Evolutionary conservation across 2,329 filamentous ascomycete genomes (phyloP).

Genomic region (Samsoniella hepiali): DNA sequence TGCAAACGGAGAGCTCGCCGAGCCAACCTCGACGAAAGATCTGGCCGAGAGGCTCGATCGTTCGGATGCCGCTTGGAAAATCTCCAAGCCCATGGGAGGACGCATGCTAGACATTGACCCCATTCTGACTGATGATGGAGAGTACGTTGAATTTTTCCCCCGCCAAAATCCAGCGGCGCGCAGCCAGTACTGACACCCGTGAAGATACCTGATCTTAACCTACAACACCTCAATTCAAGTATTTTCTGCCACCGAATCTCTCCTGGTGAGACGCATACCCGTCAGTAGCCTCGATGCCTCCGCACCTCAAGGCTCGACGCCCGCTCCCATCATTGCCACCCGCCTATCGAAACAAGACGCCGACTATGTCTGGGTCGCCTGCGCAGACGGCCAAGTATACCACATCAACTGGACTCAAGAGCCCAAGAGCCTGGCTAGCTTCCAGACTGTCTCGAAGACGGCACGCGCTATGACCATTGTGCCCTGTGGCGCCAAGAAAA

Average conservation of each 20-base stretch:
- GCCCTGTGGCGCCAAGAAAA: conserved; percentile 31
- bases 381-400: conserved; percentile 55
- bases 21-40: conserved; percentile 24
- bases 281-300: conserved; percentile 36
- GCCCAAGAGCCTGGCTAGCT: conserved; percentile 39
- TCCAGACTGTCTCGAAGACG: conserved; percentile 41
- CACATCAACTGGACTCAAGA: conserved; percentile 56
- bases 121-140: conserved; percentile 58
- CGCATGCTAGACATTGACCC: conserved; percentile 64
- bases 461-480: conserved; percentile 46
- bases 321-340: conserved; percentile 41
- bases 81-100: conserved; percentile 63
- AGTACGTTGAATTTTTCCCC: conserved; percentile 40
- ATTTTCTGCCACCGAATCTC: conserved; percentile 77
- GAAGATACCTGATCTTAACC: conserved; percentile 69
- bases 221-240: conserved; percentile 74
- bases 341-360: conserved; percentile 37
- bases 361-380: conserved; percentile 57
- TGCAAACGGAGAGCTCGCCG: conserved; percentile 22
- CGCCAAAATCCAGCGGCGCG: conserved; percentile 25
- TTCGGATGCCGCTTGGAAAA: conserved; percentile 48
- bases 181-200: conserved; percentile 11
- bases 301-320: conserved; percentile 24
- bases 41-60: conserved; percentile 29
- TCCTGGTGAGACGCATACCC: conserved; percentile 70